Evolutionary conservation across 2,329 filamentous ascomycete species (phyloP), one percentile per base, ranked within the genome.

Genomic region (Lithohypha guttulata): DNA sequence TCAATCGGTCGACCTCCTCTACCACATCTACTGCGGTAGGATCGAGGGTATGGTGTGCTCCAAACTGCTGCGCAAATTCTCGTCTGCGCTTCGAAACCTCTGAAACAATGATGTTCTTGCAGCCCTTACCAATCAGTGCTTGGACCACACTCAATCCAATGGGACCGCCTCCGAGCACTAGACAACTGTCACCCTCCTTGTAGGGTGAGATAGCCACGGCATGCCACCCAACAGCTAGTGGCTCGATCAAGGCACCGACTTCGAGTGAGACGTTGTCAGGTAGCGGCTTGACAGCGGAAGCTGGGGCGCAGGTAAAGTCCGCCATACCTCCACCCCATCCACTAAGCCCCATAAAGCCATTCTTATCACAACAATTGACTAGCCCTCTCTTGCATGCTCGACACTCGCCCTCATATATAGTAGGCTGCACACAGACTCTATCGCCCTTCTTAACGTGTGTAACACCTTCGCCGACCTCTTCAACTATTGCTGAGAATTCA

Each of bases 191-290:
- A 13, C 61, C 64, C 4, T 56, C 51, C 45, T 67, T 65, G 55
- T 65, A 69, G 1, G 49, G 49, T 25, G 65, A 68, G 37, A 66
- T 60, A 32, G 66, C 65, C 22, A 73, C 66, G 2, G 69, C 69
- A 47, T 74, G 70, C 68, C 69, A 74, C 13, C 66, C 70, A 1
- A 75, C 70, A 3, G 70, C 62, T 0, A 74, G 56, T 2, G 70
- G 70, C 49, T 73, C 70, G 30, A 73, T 61, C 20, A 74, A 58
- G 0, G 70, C 70, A 55, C 63, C 68, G 17, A 71, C 59, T 31
- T 73, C 68, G 10, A 73, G 53, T 3, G 64, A 59, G 1, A 73
- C 63, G 32, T 68, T 69, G 41, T 70, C 65, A 3, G 70, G 70
- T 3, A 72, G 54, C 25, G 61, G 57, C 53, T 65, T 65, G 3